Evolutionary conservation across 352 stramenopile species (phyloP).

Genomic region (Pythium brachiatum): DNA sequence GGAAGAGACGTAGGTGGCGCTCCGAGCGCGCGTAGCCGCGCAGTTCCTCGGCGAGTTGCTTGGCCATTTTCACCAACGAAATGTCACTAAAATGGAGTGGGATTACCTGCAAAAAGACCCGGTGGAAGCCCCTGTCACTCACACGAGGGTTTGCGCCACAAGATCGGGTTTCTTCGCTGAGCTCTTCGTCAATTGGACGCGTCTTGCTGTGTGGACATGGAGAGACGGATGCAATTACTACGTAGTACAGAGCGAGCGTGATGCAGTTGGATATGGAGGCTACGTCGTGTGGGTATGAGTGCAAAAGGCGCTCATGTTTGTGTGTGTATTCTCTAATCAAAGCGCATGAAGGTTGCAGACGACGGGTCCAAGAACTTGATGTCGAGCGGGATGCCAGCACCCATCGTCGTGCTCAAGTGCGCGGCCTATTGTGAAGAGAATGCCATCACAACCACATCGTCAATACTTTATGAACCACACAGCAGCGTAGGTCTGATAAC

Average conservation of each 20-base stretch:
- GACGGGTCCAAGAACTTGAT: constrained; percentile 83
- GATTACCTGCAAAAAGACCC: neutral
- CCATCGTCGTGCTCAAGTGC: constrained; percentile 87
- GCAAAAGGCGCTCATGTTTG: constrained; percentile 6
- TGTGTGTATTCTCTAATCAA: constrained; percentile 55
- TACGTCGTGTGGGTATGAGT: constrained; percentile 2
- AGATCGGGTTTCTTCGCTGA: neutral
- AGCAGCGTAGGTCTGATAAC: neutral
- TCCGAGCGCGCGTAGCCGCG: constrained; percentile 75
- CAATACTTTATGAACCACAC: neutral
- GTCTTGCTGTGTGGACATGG: neutral
- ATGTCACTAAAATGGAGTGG: constrained; percentile 4
- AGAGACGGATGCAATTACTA: neutral
- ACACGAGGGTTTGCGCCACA: neutral
- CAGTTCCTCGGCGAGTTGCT: constrained; percentile 66
- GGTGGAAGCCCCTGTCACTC: neutral
- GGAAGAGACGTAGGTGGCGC: constrained; percentile 61
- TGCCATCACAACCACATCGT: neutral
- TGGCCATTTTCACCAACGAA: constrained; percentile 25
- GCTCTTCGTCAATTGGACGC: neutral
- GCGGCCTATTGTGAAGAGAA: constrained; percentile 29
- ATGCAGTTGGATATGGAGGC: too few relatives aligned
- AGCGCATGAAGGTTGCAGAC: constrained; percentile 85
- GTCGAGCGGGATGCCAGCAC: constrained; percentile 72
- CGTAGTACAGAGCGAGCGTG: too few relatives aligned